Conservation (phyloP, 2,329 filamentous ascomycete species). For the Colletotrichum trifolii region DNA sequence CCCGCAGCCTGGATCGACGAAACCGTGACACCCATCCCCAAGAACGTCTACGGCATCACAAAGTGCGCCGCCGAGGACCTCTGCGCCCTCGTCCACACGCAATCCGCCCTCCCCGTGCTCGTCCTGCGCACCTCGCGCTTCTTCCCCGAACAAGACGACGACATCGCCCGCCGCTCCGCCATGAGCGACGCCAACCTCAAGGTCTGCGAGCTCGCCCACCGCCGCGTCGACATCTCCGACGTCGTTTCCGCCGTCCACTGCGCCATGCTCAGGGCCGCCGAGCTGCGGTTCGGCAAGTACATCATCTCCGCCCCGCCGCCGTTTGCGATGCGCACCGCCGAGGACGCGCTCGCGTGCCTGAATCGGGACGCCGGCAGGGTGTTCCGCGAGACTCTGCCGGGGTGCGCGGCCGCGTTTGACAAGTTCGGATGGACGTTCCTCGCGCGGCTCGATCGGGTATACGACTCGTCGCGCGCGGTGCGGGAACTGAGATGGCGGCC, state of each 20-base stretch:
- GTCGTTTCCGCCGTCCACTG: constrained; percentile 54
- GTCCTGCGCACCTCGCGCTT: constrained; percentile 60
- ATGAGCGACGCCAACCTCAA: constrained; percentile 56
- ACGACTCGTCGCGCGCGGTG: constrained; percentile 55
- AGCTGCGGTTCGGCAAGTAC: constrained; percentile 52
- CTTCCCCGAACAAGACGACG: constrained; percentile 60
- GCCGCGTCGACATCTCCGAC: constrained; percentile 56
- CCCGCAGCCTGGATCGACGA: constrained; percentile 60
- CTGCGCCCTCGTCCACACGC: constrained; percentile 53
- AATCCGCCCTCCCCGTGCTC: constrained; percentile 52
- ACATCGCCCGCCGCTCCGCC: constrained; percentile 49
- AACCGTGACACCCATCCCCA: constrained; percentile 51
- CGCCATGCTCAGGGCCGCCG: constrained; percentile 48
- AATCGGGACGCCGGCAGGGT: constrained; percentile 47
- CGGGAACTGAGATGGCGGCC: constrained; percentile 56
- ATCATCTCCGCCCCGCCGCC: constrained; percentile 57
- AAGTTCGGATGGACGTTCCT: constrained; percentile 51
- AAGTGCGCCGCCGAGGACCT: constrained; percentile 61
- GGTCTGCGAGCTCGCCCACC: constrained; percentile 58
- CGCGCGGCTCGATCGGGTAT: constrained; percentile 55
- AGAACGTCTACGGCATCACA: constrained; percentile 62
- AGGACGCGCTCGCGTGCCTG: constrained; percentile 45
- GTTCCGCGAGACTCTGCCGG: constrained; percentile 43
- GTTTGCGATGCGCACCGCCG: constrained; percentile 43
- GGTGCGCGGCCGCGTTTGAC: constrained; percentile 45